Percentiles rank a stretch among this genome's conserved stretches.
These are phyloP conservation scores for Articulospora tetracladia DNA, from an alignment of 495 filamentous ascomycete species.

Conservation along the genomic window DNA sequence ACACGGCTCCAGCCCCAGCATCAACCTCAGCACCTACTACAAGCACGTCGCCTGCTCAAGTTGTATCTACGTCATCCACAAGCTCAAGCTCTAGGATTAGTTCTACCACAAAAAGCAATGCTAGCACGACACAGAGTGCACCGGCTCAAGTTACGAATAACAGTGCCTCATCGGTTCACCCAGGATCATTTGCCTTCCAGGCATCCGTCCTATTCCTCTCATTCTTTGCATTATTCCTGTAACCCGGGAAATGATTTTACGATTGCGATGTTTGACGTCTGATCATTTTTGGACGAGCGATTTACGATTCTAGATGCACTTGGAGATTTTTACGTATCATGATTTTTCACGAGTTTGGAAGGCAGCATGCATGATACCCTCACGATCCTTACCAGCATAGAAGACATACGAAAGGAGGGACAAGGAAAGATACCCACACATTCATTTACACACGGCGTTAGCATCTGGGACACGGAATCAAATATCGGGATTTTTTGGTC, in stretches of 20 bases:
- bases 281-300: no score
- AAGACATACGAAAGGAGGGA: neutral
- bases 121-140: neutral
- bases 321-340: neutral
- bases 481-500: no score
- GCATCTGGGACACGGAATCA: no score
- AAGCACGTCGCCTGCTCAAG: neutral
- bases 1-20: neutral
- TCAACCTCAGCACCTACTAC: neutral
- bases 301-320: neutral
- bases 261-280: neutral
- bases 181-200: neutral
- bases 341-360: neutral
- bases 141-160: conserved; percentile 11
- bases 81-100: neutral
- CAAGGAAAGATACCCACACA: conserved; percentile 7
- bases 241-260: neutral
- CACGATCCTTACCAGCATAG: conserved; percentile 8
- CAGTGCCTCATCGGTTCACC: neutral
- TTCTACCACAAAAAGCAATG: neutral
- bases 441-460: conserved; percentile 5
- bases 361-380: neutral
- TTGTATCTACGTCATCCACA: neutral
- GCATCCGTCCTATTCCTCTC: neutral
- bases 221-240: neutral